Base-by-base conservation (phyloP, 257 asterid genomes). In the Ilex asprella region DNA sequence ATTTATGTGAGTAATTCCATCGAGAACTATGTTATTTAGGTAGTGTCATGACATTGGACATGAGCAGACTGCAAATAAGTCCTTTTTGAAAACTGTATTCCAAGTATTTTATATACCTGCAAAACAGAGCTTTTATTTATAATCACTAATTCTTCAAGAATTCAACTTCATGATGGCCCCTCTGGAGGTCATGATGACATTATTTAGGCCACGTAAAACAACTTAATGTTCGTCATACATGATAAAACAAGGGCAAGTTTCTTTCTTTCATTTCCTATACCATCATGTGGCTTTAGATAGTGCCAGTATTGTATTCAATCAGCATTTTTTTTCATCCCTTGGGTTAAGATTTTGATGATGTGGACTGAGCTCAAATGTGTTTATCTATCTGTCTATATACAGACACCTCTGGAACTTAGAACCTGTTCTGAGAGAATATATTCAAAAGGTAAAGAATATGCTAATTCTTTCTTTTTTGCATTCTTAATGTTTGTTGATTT, bases 21-120 rank as follows among this genome's bases (percentile, higher is more conserved):
- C 49, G 39, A 43, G 12, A 43, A 70, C 50, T 58, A 50, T 69
- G 53, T 35, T 67, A 59, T 71, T 74, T 76, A 93, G 96, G 96
- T 89, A 96, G 99, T 93, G 96, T 73, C 96, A 89, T 82, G 99
- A 93, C 64, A 93, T 89, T 78, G 99, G 97, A 31, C 97, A 95
- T 71, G 97, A 93, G 75, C 97, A 89, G 67, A 97, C 99, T 10
- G 94, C 99, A 64, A 89, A 93, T 80, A 89, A 89, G 77, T 95
- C 97, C 70, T 95, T 92, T 60, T 64, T 92, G 55, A 89, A 92
- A 83, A 92, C 97, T 59, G 97, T 92, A 54, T 92, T 89, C 76
- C 99, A 93, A 90, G 99, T 84, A 67, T 50, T 53, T 56, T 52
- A 50, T 66, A 32, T 5, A 16, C n/a, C 31, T 60, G 43, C 43